phyloP scores from a whole-genome alignment of 495 filamentous ascomycete species.

The Astrocystis sublimbata region DNA sequence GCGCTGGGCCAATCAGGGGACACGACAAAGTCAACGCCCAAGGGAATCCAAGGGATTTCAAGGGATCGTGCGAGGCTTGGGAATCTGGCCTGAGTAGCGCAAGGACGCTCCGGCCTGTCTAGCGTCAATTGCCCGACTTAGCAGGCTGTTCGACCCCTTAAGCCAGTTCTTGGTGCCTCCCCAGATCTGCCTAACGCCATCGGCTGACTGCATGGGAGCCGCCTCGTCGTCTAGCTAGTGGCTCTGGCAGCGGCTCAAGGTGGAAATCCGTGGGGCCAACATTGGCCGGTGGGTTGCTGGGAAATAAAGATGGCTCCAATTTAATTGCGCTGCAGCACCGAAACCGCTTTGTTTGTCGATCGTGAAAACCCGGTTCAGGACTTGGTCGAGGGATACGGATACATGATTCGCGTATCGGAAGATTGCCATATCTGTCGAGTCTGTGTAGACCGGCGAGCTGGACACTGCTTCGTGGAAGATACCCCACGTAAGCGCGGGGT shows the following conservation, averaged over 20 bases:
- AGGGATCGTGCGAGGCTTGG: too few relatives aligned
- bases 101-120: background rate
- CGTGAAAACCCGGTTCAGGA: background rate
- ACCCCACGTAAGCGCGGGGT: background rate
- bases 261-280: slow-evolving; percentile 15
- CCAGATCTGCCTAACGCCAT: slow-evolving; percentile 4
- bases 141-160: background rate
- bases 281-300: background rate
- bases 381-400: too few relatives aligned
- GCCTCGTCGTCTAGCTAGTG: background rate
- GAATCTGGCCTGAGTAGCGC: slow-evolving; percentile 4
- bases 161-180: background rate
- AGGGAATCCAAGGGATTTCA: slow-evolving; percentile 16
- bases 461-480: background rate
- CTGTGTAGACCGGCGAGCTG: background rate
- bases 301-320: background rate
- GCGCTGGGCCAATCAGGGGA: slow-evolving; percentile 32
- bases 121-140: background rate
- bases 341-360: slow-evolving; percentile 6
- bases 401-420: background rate
- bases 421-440: background rate
- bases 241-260: slow-evolving; percentile 12
- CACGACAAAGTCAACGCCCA: slow-evolving; percentile 19
- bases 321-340: background rate
- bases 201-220: background rate